These are phyloP conservation scores for Mycena alexandri DNA, from an alignment of 768 basidiomycete species.

Conservation along the genomic window DNA sequence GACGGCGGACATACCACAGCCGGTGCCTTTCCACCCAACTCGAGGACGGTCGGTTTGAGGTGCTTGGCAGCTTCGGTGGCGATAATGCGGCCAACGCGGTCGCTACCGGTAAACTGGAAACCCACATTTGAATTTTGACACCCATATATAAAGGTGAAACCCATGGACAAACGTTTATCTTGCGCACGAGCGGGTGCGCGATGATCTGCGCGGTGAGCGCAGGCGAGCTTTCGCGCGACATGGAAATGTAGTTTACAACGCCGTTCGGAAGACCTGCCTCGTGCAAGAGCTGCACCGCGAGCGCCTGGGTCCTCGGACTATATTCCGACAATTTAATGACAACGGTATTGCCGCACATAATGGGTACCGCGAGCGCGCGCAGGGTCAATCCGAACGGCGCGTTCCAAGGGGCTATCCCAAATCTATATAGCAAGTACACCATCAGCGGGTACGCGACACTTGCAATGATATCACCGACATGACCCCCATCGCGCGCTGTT, in stretches of 20 bases:
- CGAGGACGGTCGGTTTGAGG: slow-evolving; percentile 67
- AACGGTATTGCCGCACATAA: slow-evolving; percentile 70
- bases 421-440: slow-evolving; percentile 49
- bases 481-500: slow-evolving; percentile 65
- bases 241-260: slow-evolving; percentile 68
- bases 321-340: slow-evolving; percentile 66
- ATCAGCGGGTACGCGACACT: background rate
- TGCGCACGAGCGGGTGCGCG: slow-evolving; percentile 63
- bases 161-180: slow-evolving; percentile 60
- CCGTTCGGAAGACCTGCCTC: slow-evolving; percentile 74
- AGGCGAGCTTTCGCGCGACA: slow-evolving; percentile 59
- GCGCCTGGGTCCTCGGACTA: slow-evolving; percentile 60
- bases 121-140: background rate
- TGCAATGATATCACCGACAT: slow-evolving; percentile 51
- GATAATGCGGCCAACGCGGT: slow-evolving; percentile 64
- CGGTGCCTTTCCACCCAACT: slow-evolving; percentile 69
- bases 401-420: slow-evolving; percentile 71
- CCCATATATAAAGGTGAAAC: background rate
- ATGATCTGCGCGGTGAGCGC: slow-evolving; percentile 64
- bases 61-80: slow-evolving; percentile 68
- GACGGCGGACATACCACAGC: slow-evolving; percentile 54
- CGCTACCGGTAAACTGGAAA: slow-evolving; percentile 67
- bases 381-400: slow-evolving; percentile 60
- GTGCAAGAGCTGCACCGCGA: slow-evolving; percentile 61
- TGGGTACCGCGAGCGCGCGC: slow-evolving; percentile 58